Evolutionary conservation across 129 eudicot genomes (phyloP).

Genomic region (Ambrosia trifida): DNA sequence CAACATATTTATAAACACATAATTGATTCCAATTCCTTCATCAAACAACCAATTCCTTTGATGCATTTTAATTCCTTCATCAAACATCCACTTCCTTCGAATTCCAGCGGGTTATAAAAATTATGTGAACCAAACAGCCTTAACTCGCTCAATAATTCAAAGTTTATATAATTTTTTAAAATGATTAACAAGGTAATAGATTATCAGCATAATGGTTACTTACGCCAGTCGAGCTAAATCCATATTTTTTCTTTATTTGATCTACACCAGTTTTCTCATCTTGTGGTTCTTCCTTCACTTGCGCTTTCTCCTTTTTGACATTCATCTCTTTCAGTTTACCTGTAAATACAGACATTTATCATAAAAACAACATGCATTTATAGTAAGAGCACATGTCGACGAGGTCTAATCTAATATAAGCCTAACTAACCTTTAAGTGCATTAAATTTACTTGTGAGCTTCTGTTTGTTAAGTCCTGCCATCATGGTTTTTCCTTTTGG

Average conservation of each 20-base stretch:
- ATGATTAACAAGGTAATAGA: neutral
- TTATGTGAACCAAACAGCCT: neutral
- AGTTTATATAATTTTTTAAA: neutral
- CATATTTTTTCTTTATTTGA: conserved; percentile 95
- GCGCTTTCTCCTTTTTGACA: conserved; percentile 69
- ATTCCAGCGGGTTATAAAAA: neutral
- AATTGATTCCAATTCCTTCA: neutral
- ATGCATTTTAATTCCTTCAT: neutral
- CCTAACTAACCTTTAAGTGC: conserved; percentile 68
- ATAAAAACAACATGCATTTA: neutral
- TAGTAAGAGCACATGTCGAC: neutral
- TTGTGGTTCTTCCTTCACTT: conserved; percentile 54
- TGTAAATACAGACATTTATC: conserved; percentile 28
- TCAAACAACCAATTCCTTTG: neutral
- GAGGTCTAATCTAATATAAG: conserved; percentile 3
- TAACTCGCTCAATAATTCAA: neutral
- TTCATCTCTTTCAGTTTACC: conserved; percentile 74
- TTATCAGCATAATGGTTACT: conserved; percentile 31
- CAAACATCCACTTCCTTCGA: neutral
- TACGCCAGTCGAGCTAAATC: conserved; percentile 62
- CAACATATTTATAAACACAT: neutral
- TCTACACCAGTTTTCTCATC: conserved; percentile 76
- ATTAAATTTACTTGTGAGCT: conserved; percentile 72
- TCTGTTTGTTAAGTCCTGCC: conserved; percentile 67
- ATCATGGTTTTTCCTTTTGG: conserved; percentile 73